Evolutionary conservation across 2,329 filamentous ascomycete genomes (phyloP).

Genomic region (Epichloe sibirici): DNA sequence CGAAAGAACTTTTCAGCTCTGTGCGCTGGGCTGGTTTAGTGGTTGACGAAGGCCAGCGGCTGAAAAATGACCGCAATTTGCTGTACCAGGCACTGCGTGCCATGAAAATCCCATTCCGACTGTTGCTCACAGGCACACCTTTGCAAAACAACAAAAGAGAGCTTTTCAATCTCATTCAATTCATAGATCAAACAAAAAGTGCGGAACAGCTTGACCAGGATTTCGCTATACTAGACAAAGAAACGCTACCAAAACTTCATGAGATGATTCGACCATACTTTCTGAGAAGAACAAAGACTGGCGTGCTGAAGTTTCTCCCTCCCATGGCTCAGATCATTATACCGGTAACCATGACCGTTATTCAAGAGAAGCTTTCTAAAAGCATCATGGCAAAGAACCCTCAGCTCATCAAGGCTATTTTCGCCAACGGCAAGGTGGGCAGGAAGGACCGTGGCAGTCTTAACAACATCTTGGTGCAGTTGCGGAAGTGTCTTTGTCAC

Average conservation of each 20-base stretch:
- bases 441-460: slow-evolving; percentile 64
- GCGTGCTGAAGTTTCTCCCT: slow-evolving; percentile 83
- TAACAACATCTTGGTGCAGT: slow-evolving; percentile 91
- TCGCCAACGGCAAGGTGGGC: slow-evolving; percentile 56
- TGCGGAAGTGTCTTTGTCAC: slow-evolving; percentile 89
- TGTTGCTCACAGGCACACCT: slow-evolving; percentile 83
- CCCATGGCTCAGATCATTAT: slow-evolving; percentile 92
- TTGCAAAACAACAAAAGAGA: slow-evolving; percentile 93
- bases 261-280: slow-evolving; percentile 66
- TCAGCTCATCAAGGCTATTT: slow-evolving; percentile 76
- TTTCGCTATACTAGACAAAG: slow-evolving; percentile 67
- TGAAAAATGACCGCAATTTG: slow-evolving; percentile 84
- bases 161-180: slow-evolving; percentile 92
- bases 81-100: slow-evolving; percentile 64
- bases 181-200: slow-evolving; percentile 61
- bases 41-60: slow-evolving; percentile 86
- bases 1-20: slow-evolving; percentile 50
- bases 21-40: slow-evolving; percentile 81
- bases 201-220: slow-evolving; percentile 63
- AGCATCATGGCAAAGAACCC: slow-evolving; percentile 88
- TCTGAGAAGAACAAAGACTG: slow-evolving; percentile 68
- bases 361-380: slow-evolving; percentile 91
- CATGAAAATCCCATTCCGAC: slow-evolving; percentile 69
- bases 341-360: slow-evolving; percentile 84
- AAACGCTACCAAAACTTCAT: slow-evolving; percentile 72